Evolutionary conservation across 495 filamentous ascomycete species (phyloP), one percentile per base, ranked within the genome.

Genomic region (Neurospora pannonica): DNA sequence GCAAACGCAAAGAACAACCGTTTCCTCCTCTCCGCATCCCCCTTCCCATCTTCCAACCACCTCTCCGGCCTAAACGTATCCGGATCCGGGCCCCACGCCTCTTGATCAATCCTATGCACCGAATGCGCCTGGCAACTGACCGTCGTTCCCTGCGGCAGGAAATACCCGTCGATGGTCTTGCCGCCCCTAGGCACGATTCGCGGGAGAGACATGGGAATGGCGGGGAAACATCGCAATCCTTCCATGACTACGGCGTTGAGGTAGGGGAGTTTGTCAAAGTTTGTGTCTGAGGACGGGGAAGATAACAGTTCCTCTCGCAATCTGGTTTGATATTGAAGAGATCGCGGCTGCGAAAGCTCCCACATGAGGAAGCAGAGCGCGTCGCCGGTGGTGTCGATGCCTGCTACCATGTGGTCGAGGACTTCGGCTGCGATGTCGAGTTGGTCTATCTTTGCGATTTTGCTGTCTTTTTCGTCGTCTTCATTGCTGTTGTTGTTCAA

Each of bases 341-440:
- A 88, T 0, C 82, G 73, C 4, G 88, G 86, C 70, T 85, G 86
- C 0, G 90, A 92, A 1, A 92, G 82, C 77, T 91, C 86, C 86
- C 88, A 90, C 87, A 92, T 89, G 7, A 92, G 81, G 73, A 92
- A 90, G 74, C 88, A 90, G 0, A 92, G 80, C 1, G 85, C 87
- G 76, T 91, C 89, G 38, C 90, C 89, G 0, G 90, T 91, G 3
- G 90, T 92, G 75, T 91, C 90, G 73, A 91, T 91, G 2, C 90
- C 90, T 0, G 90, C 90, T 0, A 85, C 88, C 84, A 86, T 85
- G 75, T 87, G 85, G 71, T 87, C 85, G 62, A 86, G 80, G 67
- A 84, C 84, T 48, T 87, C 85, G 70, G 85, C 85, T 0, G 85
- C 84, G 60, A 84, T 82, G 72, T 86, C 85, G 8, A 85, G 75